phyloP scores from a whole-genome alignment of 148 eudicot species.

The Amaranthus cruentus region DNA sequence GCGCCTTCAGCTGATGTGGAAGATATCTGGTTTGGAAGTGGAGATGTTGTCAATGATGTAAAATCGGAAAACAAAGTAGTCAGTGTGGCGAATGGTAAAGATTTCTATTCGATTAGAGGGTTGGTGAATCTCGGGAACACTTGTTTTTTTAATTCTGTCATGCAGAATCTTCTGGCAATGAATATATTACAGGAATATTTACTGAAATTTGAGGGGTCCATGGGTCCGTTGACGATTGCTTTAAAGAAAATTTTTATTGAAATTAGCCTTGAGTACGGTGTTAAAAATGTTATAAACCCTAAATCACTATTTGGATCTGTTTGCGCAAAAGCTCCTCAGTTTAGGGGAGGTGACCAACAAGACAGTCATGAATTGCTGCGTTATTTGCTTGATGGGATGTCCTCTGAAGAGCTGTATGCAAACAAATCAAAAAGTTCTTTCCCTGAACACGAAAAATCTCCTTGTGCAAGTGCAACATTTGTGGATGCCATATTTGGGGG shows the following conservation, averaged over 20 bases:
- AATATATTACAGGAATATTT: slow-evolving; percentile 52
- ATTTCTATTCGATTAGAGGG: slow-evolving; percentile 59
- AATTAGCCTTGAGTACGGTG: slow-evolving; percentile 35
- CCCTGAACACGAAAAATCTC: slow-evolving; percentile 28
- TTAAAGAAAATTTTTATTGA: slow-evolving; percentile 62
- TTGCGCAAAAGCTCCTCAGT: slow-evolving; percentile 81
- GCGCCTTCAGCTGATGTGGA: slow-evolving; percentile 53
- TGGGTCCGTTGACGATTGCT: slow-evolving; percentile 68
- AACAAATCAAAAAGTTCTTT: slow-evolving; percentile 30
- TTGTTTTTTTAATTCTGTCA: slow-evolving; percentile 85
- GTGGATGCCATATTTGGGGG: slow-evolving; percentile 86
- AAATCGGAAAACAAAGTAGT: slow-evolving; percentile 34
- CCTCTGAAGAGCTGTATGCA: slow-evolving; percentile 50
- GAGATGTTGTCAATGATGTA: slow-evolving; percentile 43
- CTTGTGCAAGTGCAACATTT: slow-evolving; percentile 38
- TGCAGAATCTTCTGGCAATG: slow-evolving; percentile 84
- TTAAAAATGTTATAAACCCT: slow-evolving; percentile 54
- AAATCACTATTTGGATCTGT: slow-evolving; percentile 64
- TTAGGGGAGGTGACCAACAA: slow-evolving; percentile 84
- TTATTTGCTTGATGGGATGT: slow-evolving; percentile 79
- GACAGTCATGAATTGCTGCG: slow-evolving; percentile 96
- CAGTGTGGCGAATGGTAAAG: slow-evolving; percentile 25
- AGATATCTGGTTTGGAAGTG: slow-evolving; percentile 88
- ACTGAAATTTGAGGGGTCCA: slow-evolving; percentile 44
- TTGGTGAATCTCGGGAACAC: slow-evolving; percentile 85